Percentiles rank a stretch among this genome's conserved stretches.
These are phyloP conservation scores for Phycomyces nitens DNA, from an alignment of 192 early-diverging fungal species.

Conservation along the genomic window DNA sequence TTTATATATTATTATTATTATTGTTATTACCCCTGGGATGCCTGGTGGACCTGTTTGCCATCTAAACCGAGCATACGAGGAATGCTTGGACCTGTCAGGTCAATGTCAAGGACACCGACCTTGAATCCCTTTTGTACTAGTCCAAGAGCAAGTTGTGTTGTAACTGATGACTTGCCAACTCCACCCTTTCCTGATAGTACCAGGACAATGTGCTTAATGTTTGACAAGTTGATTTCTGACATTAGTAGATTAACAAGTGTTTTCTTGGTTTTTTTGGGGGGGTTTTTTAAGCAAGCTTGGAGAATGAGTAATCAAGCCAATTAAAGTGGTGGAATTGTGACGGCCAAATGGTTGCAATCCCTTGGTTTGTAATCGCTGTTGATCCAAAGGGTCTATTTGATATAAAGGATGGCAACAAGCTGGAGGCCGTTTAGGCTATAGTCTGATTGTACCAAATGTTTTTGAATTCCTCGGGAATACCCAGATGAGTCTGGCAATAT, in stretches of 20 bases:
- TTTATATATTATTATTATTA: not conserved
- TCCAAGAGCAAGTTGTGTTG: slow-evolving; percentile 78
- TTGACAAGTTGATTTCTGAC: slow-evolving; percentile 12
- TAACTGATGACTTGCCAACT: slow-evolving; percentile 92
- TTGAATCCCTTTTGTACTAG: slow-evolving; percentile 57
- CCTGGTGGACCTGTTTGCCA: slow-evolving; percentile 85
- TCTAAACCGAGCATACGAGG: slow-evolving; percentile 94
- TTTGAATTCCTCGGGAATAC: too few species aligned
- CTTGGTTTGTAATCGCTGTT: too few species aligned
- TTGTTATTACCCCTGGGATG: slow-evolving; percentile 69
- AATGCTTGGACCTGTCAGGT: slow-evolving; percentile 95
- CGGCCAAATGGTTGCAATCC: too few species aligned
- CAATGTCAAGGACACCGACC: slow-evolving; percentile 94
- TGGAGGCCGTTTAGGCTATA: too few species aligned
- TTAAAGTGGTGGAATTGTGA: too few species aligned
- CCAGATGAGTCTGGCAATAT: too few species aligned
- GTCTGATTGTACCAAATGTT: too few species aligned
- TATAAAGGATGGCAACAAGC: too few species aligned
- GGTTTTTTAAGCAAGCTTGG: too few species aligned
- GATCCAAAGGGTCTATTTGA: too few species aligned
- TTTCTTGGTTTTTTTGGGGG: too few species aligned
- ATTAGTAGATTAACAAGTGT: not conserved
- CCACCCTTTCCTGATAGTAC: slow-evolving; percentile 97
- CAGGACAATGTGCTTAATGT: slow-evolving; percentile 81
- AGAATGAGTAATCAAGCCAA: too few species aligned